Percentiles rank a stretch among this genome's conserved stretches.
Evolutionary conservation across 75 land plant species (phyloP).

Genomic region (Selaginella moellendorffii): DNA sequence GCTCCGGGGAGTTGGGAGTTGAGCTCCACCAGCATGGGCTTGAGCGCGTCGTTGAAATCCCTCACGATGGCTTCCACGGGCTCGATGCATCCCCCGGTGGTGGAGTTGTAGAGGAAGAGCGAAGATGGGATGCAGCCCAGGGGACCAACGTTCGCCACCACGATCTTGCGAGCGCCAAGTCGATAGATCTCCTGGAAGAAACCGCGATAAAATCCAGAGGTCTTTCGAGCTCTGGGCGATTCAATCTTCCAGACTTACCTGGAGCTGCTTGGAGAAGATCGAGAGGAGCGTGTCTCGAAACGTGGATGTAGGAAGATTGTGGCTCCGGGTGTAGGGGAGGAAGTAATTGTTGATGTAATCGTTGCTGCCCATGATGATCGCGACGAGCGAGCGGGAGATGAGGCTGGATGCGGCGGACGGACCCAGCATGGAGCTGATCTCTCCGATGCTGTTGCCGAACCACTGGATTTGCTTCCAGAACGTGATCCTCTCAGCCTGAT

Average conservation of each 20-base stretch:
- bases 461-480: conserved; percentile 46
- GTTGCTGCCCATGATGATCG: conserved; percentile 64
- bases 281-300: conserved; percentile 40
- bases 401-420: conserved; percentile 29
- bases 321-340: conserved; percentile 38
- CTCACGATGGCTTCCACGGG: conserved; percentile 4
- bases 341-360: conserved; percentile 88
- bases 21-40: conserved; percentile 9
- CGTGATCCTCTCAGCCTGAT: conserved; percentile 43
- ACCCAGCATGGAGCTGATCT: conserved; percentile 39
- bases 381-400: conserved; percentile 42
- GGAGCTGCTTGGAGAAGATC: conserved; percentile 15
- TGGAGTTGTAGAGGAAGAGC: conserved; percentile 9
- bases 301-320: conserved; percentile 37
- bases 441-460: conserved; percentile 28
- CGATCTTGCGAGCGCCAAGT: conserved; percentile 53
- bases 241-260: conserved; percentile 5
- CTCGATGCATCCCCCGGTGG: not conserved
- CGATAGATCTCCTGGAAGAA: conserved; percentile 32
- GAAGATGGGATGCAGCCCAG: conserved; percentile 85
- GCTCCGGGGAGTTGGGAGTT: conserved; percentile 10
- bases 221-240: conserved; percentile 18
- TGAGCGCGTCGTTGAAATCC: conserved; percentile 18
- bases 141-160: conserved; percentile 45
- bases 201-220: conserved; percentile 44